Evolutionary conservation across 768 basidiomycete genomes (phyloP).

Genomic region (Suillus brevipes): DNA sequence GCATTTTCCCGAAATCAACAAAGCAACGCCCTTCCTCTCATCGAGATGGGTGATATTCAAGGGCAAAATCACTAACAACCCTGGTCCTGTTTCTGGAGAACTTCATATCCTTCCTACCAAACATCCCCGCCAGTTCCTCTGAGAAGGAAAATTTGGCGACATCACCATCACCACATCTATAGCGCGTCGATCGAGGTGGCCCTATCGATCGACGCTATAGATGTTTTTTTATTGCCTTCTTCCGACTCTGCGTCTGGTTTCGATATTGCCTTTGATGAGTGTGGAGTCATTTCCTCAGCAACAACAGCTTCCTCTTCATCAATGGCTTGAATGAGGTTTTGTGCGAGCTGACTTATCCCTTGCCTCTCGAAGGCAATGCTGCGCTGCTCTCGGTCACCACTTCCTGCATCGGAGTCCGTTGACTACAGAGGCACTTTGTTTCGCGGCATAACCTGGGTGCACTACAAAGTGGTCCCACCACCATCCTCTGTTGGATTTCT

Average conservation of each 20-base stretch:
- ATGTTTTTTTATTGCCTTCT: no score
- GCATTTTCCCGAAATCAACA: no score
- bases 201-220: no score
- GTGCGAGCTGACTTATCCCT: not conserved
- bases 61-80: constrained; percentile 8
- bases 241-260: no score
- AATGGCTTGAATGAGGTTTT: not conserved
- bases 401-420: not conserved
- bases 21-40: constrained; percentile 37
- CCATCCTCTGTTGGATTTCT: not conserved
- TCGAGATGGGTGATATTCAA: constrained; percentile 30
- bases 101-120: constrained; percentile 31
- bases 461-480: not conserved
- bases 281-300: not conserved
- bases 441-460: not conserved
- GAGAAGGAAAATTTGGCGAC: constrained; percentile 4
- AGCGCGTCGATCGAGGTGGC: no score
- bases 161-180: constrained; percentile 25
- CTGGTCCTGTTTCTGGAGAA: constrained; percentile 22
- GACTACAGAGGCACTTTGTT: not conserved
- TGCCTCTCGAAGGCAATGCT: not conserved
- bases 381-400: not conserved
- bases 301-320: not conserved
- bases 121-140: not conserved
- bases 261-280: no score